Conservation (phyloP, 805 yeast genomes). For the Priceomyces carsonii region DNA sequence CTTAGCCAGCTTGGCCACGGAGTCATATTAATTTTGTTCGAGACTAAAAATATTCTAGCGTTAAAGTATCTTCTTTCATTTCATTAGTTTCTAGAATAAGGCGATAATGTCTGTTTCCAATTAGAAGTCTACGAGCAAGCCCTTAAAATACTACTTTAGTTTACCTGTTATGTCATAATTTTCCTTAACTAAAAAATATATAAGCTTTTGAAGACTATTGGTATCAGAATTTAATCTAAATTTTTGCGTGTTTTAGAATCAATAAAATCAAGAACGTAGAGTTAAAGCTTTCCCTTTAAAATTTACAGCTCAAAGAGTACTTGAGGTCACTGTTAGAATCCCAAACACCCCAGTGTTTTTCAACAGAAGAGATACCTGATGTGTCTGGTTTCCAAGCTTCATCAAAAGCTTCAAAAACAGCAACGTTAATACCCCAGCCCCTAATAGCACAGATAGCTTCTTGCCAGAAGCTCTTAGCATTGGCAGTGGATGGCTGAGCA, state of each 20-base stretch:
- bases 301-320: constrained; percentile 37
- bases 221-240: too few species aligned
- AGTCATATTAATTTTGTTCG: constrained; percentile 8
- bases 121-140: too few species aligned
- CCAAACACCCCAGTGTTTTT: constrained; percentile 94
- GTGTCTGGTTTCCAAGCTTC: constrained; percentile 96
- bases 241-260: too few species aligned
- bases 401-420: constrained; percentile 92
- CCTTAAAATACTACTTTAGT: too few species aligned
- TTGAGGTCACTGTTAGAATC: constrained; percentile 47
- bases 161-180: too few species aligned
- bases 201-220: too few species aligned
- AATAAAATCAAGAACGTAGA: too few species aligned
- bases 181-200: too few species aligned
- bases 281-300: constrained; percentile 14
- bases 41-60: background rate
- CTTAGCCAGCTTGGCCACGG: constrained; percentile 16
- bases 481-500: constrained; percentile 66
- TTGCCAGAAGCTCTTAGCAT: constrained; percentile 83
- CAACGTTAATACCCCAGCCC: constrained; percentile 93
- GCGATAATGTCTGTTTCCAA: too few species aligned
- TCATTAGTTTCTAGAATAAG: background rate
- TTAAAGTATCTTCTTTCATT: constrained; percentile 1
- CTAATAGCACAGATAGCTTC: constrained; percentile 90
- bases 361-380: constrained; percentile 82